Conservation (phyloP, 768 basidiomycete genomes). For the Leccinum uliginosum region DNA sequence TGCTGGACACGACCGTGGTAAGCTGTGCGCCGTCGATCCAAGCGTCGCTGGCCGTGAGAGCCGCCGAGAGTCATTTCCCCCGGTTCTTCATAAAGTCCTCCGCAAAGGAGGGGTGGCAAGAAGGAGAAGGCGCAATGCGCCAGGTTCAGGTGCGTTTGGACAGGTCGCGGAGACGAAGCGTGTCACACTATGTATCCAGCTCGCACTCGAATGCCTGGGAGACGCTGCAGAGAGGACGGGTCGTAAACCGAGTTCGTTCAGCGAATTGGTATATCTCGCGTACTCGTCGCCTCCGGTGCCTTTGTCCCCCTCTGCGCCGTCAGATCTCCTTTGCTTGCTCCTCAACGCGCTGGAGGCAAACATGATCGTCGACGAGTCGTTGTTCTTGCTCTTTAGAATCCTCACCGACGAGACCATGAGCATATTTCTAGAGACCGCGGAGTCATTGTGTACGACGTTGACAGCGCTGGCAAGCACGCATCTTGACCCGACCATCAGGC, state of each 20-base stretch:
- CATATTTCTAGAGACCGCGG: constrained; percentile 41
- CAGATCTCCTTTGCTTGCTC: constrained; percentile 38
- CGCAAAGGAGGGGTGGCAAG: constrained; percentile 34
- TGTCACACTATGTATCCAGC: constrained; percentile 14
- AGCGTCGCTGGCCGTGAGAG: constrained; percentile 42
- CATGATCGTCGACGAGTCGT: constrained; percentile 51
- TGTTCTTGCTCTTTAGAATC: constrained; percentile 49
- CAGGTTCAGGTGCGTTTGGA: constrained; percentile 37
- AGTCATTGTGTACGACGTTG: constrained; percentile 47
- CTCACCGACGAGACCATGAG: constrained; percentile 11
- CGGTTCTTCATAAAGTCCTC: constrained; percentile 37
- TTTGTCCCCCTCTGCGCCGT: constrained; percentile 10
- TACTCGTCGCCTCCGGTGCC: constrained; percentile 14
- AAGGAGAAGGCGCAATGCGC: constrained; percentile 35
- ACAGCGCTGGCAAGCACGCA: constrained; percentile 59
- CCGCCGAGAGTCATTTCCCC: constrained; percentile 44
- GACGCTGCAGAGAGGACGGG: background rate
- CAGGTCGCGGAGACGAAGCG: background rate
- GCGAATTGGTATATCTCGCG: constrained; percentile 25
- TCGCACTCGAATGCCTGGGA: constrained; percentile 35
- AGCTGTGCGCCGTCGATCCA: constrained; percentile 37
- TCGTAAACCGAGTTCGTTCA: constrained; percentile 24
- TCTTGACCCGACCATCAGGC: constrained; percentile 52
- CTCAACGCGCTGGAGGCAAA: constrained; percentile 52
- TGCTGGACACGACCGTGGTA: constrained; percentile 36